Evolutionary conservation across 2,329 filamentous ascomycete species (phyloP), one percentile per base, ranked within the genome.

Genomic region (Dendryphion nanum): DNA sequence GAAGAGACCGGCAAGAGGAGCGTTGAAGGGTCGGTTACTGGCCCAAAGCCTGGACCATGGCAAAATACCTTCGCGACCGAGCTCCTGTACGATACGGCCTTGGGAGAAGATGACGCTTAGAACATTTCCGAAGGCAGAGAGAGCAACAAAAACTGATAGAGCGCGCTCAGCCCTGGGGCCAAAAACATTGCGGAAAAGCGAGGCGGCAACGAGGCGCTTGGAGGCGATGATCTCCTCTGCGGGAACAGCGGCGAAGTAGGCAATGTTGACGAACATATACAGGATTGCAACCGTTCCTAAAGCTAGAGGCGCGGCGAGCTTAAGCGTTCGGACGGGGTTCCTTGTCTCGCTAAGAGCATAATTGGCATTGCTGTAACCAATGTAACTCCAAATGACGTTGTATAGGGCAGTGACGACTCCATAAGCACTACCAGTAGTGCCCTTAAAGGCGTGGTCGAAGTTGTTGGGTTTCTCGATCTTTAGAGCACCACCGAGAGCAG

Each of bases 331-430:
- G 4, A 81, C 75, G 0, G 82, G 82, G 61, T 84, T 78, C 57
- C 75, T 79, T 32, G 80, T 83, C 67, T 86, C 83, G 54, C 74
- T 77, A 20, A 82, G 62, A 12, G 77, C 79, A 53, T 85, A 83
- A 66, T 84, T 84, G 57, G 80, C 81, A 59, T 84, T 85, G 66
- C 73, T 78, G 70, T 82, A 83, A 17, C 82, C 82, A 47, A 83
- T 76, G 52, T 81, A 86, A 43, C 76, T 81, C 76, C 82, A 86
- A 52, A 86, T 82, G 45, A 86, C 81, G 50, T 85, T 86, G 70
- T 84, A 85, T 0, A 86, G 66, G 0, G 83, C 81, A 1, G 79
- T 85, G n/a, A 84, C 81, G 21, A 84, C 73, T 33, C 79, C 80
- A 47, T 86, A 86, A 1, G 79, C 75, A 48, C 76, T 82, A 6